Conservation (phyloP, 2,329 filamentous ascomycete genomes). For the Hypocrella siamensis region DNA sequence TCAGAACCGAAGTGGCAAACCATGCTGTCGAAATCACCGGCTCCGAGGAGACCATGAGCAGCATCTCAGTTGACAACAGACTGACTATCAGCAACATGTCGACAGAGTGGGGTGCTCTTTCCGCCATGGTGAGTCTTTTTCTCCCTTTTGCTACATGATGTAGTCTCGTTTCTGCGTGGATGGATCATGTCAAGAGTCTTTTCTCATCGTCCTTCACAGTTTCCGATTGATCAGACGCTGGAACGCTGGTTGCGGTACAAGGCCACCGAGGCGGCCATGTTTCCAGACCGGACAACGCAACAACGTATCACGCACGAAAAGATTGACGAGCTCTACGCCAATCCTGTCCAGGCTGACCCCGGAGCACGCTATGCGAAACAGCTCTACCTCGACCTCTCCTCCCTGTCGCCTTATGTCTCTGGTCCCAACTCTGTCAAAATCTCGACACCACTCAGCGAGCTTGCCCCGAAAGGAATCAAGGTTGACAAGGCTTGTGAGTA, state of each 20-base stretch:
- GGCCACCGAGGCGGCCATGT: constrained; percentile 56
- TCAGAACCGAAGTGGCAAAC: constrained; percentile 81
- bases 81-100: constrained; percentile 70
- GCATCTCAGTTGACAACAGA: constrained; percentile 55
- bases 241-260: constrained; percentile 61
- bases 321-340: constrained; percentile 56
- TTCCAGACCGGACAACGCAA: constrained; percentile 26
- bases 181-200: not conserved
- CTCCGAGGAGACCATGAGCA: constrained; percentile 58
- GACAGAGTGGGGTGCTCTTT: constrained; percentile 64
- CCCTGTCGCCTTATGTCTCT: constrained; percentile 68
- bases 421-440: constrained; percentile 89
- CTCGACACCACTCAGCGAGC: constrained; percentile 57
- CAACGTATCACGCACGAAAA: constrained; percentile 55
- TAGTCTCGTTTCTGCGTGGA: too few species aligned
- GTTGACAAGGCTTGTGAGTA: constrained; percentile 75
- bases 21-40: constrained; percentile 82
- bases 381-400: constrained; percentile 67
- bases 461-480: constrained; percentile 59
- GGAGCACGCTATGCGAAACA: constrained; percentile 72
- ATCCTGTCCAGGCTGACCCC: constrained; percentile 54
- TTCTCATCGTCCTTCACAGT: constrained; percentile 20
- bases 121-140: constrained; percentile 5
- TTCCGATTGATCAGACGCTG: constrained; percentile 64
- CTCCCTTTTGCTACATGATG: too few species aligned